phyloP scores from a whole-genome alignment of 805 yeast species.

The Saccharomycopsis javanensis region DNA sequence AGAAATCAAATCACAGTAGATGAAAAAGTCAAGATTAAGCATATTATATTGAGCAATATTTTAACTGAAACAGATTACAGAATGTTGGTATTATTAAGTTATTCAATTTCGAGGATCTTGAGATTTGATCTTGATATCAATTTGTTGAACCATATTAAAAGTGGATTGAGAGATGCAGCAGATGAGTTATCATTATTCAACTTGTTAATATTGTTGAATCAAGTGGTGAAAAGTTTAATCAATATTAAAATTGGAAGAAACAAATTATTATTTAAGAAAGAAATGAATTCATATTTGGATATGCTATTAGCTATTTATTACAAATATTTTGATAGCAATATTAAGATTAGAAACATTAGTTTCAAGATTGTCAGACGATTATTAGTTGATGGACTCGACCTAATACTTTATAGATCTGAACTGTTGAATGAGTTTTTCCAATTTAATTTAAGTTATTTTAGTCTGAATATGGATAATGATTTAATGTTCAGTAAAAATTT shows the following conservation, averaged over 20 bases:
- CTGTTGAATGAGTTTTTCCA: conserved; percentile 36
- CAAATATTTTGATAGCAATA: background rate
- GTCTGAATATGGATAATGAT: conserved; percentile 26
- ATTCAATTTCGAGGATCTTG: conserved; percentile 67
- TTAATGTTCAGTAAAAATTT: conserved; percentile 63
- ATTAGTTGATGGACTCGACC: conserved; percentile 64
- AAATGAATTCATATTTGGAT: conserved; percentile 45
- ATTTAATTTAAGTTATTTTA: background rate
- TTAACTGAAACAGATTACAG: conserved; percentile 65
- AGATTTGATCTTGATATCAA: conserved; percentile 78
- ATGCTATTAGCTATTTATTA: background rate
- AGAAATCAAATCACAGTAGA: conserved; percentile 55
- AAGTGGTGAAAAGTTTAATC: conserved; percentile 63
- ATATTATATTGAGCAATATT: conserved; percentile 42
- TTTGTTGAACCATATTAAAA: conserved; percentile 58
- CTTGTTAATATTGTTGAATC: conserved; percentile 58
- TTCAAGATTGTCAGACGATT: conserved; percentile 62
- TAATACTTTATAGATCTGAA: conserved; percentile 48
- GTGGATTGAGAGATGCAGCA: conserved; percentile 27
- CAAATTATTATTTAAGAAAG: conserved; percentile 50
- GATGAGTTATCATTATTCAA: conserved; percentile 37
- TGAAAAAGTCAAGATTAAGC: conserved; percentile 59
- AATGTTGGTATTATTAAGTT: conserved; percentile 74
- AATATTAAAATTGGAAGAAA: conserved; percentile 78
- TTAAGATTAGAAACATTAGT: background rate